These are phyloP conservation scores for Diaporthe amygdali DNA, from an alignment of 2,329 filamentous ascomycete species.

Conservation along the genomic window DNA sequence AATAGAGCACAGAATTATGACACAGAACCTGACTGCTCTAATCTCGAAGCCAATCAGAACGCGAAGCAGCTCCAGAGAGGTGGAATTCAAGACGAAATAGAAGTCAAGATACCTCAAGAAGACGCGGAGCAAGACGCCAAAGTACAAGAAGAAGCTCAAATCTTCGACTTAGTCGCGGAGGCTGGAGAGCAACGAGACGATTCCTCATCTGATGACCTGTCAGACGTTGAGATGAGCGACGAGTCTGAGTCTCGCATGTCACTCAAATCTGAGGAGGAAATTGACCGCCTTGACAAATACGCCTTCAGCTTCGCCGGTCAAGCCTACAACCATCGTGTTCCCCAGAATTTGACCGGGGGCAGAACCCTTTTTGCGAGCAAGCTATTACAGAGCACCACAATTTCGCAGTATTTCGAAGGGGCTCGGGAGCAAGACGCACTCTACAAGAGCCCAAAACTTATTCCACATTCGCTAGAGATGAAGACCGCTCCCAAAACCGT, in stretches of 20 bases:
- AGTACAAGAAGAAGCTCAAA: too few relatives aligned
- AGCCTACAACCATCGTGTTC: constrained; percentile 6
- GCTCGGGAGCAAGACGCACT: background rate
- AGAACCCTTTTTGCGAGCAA: background rate
- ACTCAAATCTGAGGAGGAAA: background rate
- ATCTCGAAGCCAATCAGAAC: too few relatives aligned
- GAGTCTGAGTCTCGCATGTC: background rate
- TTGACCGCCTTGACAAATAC: constrained; percentile 9
- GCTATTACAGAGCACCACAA: background rate
- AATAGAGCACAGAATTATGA: background rate
- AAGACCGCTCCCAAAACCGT: background rate
- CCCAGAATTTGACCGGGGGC: background rate
- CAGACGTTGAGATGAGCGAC: background rate
- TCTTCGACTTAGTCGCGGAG: too few relatives aligned
- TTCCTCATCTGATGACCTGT: background rate
- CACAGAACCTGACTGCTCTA: background rate
- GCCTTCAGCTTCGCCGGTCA: background rate
- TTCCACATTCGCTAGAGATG: background rate
- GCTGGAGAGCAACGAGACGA: background rate
- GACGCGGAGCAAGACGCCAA: background rate
- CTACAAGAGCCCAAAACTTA: background rate
- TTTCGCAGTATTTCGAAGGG: background rate
- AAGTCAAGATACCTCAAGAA: background rate
- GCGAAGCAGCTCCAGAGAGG: too few relatives aligned
- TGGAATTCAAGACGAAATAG: background rate